phyloP scores from a whole-genome alignment of 1,139 yeast species.

The Nakaseomyces sp. region DNA sequence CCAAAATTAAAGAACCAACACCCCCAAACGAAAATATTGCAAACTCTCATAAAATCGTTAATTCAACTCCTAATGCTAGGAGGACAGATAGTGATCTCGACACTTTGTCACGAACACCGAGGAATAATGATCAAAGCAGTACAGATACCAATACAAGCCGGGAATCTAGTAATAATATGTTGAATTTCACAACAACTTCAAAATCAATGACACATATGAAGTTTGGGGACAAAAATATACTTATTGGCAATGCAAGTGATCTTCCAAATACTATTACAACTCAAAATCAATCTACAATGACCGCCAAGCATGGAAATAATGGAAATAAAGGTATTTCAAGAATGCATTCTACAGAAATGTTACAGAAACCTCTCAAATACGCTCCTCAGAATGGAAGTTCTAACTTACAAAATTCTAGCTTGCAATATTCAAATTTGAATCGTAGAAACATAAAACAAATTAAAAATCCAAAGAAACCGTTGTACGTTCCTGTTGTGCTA shows the following conservation, averaged over 20 bases:
- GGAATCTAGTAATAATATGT: slow-evolving; percentile 1
- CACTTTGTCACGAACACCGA: neutral
- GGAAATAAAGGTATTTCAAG: slow-evolving; percentile 1
- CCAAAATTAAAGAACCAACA: neutral
- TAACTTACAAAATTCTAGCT: slow-evolving; percentile 2
- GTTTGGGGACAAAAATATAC: slow-evolving; percentile 17
- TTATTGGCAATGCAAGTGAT: neutral
- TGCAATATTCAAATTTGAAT: slow-evolving; percentile 11
- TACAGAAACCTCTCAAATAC: slow-evolving; percentile 12
- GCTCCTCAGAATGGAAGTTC: neutral
- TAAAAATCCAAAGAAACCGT: slow-evolving; percentile 68
- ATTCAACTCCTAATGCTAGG: neutral
- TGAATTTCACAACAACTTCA: slow-evolving; percentile 4
- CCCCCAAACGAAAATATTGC: neutral
- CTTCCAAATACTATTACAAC: neutral
- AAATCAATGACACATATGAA: slow-evolving; percentile 16
- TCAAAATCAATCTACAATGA: neutral
- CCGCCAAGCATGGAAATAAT: neutral
- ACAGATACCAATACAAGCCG: slow-evolving; percentile 7
- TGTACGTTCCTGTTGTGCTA: slow-evolving; percentile 84
- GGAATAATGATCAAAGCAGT: slow-evolving; percentile 6
- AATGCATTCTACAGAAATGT: slow-evolving; percentile 15
- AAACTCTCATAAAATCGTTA: neutral
- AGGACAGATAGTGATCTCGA: neutral
- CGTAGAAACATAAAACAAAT: slow-evolving; percentile 40